Evolutionary conservation across 2,329 filamentous ascomycete genomes (phyloP), one percentile per base, ranked within the genome.

Genomic region (Microdochium bolleyi): DNA sequence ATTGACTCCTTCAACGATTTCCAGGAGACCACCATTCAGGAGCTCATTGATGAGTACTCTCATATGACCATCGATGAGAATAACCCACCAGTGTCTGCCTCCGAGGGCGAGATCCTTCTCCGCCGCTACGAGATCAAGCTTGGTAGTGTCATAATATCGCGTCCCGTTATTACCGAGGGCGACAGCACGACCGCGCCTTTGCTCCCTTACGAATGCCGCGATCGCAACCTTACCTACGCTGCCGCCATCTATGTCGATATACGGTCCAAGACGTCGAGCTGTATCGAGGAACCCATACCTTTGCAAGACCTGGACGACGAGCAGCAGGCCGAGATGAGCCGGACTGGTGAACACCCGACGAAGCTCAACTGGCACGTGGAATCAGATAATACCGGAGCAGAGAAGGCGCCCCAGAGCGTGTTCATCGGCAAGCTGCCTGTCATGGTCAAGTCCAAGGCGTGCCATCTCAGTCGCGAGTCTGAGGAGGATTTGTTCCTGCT

Each of bases 1-100:
- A 85, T 97, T 57, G 92, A 97, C 69, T 99, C 95, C 0, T 99
- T 96, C 73, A 91, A 99, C 72, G 92, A 97, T 67, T 99, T 99
- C 65, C 92, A 94, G 53, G 85, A 87, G 55, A 91, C 89, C 22
- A 96, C 92, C 0, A 92, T 99, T 72, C 92, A 97, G 66, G 89
- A 96, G 62, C 83, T 99, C 55, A 88, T 99, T 55, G 86, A 91
- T 63, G 94, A 97, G 70, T 92, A 96, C 67, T 89, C 89, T 41
- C 84, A 87, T 59, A 86, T 97, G 56, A 91, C 89, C n/a, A 83
- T 99, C 58, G 94, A 99, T 66, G 90, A 96, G 69, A 92, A 91
- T 56, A 87, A 92, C 57, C 88, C 91, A 3, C 85, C 87, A n/a
- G 55, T 55, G 7, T 60, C 62, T 30, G 80, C 83, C 54, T 79